phyloP scores from a whole-genome alignment of 441 rosid genomes.

The Aquilaria agallochum region DNA sequence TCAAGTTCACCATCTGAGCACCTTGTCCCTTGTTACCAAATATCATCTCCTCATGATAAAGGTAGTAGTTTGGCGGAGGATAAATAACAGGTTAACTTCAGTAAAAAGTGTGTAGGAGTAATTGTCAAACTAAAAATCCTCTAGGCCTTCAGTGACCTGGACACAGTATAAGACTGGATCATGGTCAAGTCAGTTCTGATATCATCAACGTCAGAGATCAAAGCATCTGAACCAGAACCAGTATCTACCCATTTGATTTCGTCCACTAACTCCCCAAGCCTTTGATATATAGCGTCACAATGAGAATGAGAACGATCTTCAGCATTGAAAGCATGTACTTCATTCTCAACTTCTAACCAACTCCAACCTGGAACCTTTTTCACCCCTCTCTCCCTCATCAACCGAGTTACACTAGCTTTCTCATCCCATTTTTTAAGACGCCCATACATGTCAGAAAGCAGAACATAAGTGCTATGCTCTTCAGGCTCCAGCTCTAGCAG shows the following conservation, averaged over 20 bases:
- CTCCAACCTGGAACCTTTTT: conserved; percentile 89
- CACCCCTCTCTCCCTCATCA: conserved; percentile 69
- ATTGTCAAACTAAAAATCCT: too few relatives aligned
- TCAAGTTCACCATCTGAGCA: too few relatives aligned
- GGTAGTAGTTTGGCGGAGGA: too few relatives aligned
- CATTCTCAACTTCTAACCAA: conserved; percentile 62
- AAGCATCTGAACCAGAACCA: conserved; percentile 17
- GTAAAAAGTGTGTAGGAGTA: too few relatives aligned
- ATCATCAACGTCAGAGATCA: conserved; percentile 11
- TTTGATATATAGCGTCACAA: conserved; percentile 38
- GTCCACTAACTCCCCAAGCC: conserved; percentile 35
- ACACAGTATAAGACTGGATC: too few relatives aligned
- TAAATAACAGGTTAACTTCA: too few relatives aligned
- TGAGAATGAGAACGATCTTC: conserved; percentile 49
- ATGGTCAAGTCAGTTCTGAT: too few relatives aligned
- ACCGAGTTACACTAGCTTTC: conserved; percentile 44
- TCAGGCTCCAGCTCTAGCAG: conserved; percentile 61
- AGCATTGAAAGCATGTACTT: conserved; percentile 63
- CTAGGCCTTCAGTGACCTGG: too few relatives aligned
- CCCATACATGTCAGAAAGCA: conserved; percentile 66
- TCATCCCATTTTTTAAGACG: conserved; percentile 55
- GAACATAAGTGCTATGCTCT: conserved; percentile 67
- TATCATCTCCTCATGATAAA: too few relatives aligned
- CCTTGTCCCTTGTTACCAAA: too few relatives aligned
- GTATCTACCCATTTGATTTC: conserved; percentile 48